Conservation (phyloP, 495 filamentous ascomycete species). For the Hypoxylon rickii region DNA sequence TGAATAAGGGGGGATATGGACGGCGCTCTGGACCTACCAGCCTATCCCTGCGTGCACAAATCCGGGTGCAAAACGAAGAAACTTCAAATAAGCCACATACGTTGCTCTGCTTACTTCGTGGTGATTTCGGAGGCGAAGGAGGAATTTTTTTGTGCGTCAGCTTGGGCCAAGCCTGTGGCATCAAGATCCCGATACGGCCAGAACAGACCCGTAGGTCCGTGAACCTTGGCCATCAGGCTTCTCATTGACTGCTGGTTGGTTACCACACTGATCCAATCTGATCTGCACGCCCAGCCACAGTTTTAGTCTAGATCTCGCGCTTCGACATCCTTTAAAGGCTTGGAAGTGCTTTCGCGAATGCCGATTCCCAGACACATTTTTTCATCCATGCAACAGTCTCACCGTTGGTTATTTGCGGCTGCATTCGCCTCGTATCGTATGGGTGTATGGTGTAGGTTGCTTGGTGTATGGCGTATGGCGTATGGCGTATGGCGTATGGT, state of each 20-base stretch:
- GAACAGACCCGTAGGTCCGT: too few species aligned
- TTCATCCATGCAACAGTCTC: conserved; percentile 11
- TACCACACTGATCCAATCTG: conserved; percentile 27
- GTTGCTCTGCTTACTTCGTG: conserved; percentile 16
- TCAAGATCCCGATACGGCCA: conserved; percentile 26
- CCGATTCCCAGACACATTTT: conserved; percentile 18
- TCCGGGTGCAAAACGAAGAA: neutral
- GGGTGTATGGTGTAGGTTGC: too few species aligned
- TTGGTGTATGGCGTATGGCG: too few species aligned
- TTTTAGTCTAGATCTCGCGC: conserved; percentile 26
- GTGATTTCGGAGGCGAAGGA: conserved; percentile 14
- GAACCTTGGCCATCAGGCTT: conserved; percentile 3
- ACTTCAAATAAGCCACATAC: conserved; percentile 18
- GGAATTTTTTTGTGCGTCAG: conserved; percentile 8
- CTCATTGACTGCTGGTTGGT: conserved; percentile 5
- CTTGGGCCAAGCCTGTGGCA: conserved; percentile 4
- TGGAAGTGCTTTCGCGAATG: conserved; percentile 9
- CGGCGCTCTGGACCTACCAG: conserved; percentile 9
- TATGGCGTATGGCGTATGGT: too few species aligned
- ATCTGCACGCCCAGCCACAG: conserved; percentile 30
- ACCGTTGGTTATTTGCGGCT: conserved; percentile 7
- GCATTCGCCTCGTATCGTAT: conserved; percentile 10
- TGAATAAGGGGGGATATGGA: too few species aligned
- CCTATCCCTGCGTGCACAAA: too few species aligned
- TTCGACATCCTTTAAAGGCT: conserved; percentile 20